Percentiles rank a stretch among this genome's conserved stretches.
phyloP scores from a whole-genome alignment of 129 eudicot genomes.

The Centaurea solstitialis region DNA sequence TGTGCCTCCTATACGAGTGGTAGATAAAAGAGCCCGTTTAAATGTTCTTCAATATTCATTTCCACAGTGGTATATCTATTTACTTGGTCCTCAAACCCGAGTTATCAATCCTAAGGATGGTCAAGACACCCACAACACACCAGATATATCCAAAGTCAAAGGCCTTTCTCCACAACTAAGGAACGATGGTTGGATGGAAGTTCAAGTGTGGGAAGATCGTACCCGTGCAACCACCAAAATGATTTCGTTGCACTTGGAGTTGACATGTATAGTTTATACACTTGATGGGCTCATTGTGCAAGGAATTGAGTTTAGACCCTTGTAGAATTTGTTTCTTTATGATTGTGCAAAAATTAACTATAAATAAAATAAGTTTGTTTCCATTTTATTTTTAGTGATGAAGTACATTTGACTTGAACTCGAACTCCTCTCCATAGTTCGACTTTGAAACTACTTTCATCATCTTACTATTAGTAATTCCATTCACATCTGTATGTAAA shows the following conservation, averaged over 20 bases:
- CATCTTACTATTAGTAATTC: too few relatives aligned
- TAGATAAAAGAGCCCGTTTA: not conserved
- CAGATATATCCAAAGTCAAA: not conserved
- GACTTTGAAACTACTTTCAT: too few relatives aligned
- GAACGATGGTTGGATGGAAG: not conserved
- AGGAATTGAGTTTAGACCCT: not conserved
- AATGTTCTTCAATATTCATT: not conserved
- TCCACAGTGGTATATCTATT: not conserved
- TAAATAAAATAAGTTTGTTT: too few relatives aligned
- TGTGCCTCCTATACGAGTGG: not conserved
- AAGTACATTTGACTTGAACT: too few relatives aligned
- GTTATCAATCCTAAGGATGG: not conserved
- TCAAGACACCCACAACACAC: not conserved
- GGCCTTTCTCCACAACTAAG: not conserved
- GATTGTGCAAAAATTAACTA: too few relatives aligned
- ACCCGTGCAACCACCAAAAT: not conserved
- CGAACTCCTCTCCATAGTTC: too few relatives aligned
- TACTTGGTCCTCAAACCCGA: not conserved
- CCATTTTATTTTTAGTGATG: too few relatives aligned
- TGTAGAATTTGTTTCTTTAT: too few relatives aligned
- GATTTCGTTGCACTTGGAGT: not conserved
- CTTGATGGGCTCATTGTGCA: not conserved
- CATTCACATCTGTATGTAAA: too few relatives aligned
- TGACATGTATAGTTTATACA: not conserved
- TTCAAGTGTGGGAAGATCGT: not conserved